Evolutionary conservation across 305 asterid species (phyloP), one percentile per base, ranked within the genome.

Genomic region (Fraxinus angustifolia): DNA sequence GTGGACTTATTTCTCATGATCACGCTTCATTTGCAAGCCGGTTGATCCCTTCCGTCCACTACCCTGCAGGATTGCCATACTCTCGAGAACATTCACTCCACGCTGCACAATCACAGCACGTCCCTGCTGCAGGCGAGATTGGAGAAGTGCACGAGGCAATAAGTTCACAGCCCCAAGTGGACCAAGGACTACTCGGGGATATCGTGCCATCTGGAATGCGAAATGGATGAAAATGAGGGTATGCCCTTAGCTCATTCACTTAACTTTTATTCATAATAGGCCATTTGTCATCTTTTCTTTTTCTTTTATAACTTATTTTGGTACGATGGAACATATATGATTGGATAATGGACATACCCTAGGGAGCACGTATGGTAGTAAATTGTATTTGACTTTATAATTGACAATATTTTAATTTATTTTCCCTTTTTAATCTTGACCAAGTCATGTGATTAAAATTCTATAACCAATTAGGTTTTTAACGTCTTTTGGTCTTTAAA

Each of bases 171-270:
- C 80, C 77, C 1, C 40, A 76, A 21, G 81, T 83, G 0, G 92
- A 88, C 67, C 91, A 89, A 83, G 98, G 98, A 16, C 90, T 94
- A 14, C 92, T 92, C 0, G 97, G 97, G 73, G 98, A 94, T 84
- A 91, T 94, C 68, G 97, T 94, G 77, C 91, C 92, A 5, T 94
- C 93, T 58, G 87, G 88, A 36, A 88, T 90, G 88, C 86, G 92
- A 65, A 89, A 86, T 71, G 86, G 84, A 78, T 85, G 56, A 80
- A 82, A 42, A 42, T 77, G 28, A 85, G 83, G 88, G 90, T 86
- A 84, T 48, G 3, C 48, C 14, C 53, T 75, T 58, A 38, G 1
- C 17, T 58, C 38, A 16, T 58, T 35, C 42, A 26, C 38, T n/a
- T 19, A 31, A 80, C 14, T 33, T 4, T 1, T 65, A 62, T 1